phyloP scores from a whole-genome alignment of 169 alveolate genomes.

The Eimeria praecox region DNA sequence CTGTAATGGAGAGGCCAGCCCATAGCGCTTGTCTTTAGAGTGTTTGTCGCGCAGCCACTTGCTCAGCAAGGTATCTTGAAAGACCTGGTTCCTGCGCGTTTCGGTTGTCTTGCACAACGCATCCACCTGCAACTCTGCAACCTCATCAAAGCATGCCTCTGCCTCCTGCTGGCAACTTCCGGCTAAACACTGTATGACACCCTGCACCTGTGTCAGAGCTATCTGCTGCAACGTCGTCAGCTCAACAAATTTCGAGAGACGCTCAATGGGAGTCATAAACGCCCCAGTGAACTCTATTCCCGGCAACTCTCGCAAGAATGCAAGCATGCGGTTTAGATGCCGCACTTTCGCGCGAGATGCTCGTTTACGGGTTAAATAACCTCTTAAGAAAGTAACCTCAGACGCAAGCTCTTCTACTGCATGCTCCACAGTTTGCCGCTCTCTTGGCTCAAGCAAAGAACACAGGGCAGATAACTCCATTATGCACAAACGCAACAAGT shows the following conservation, averaged over 20 bases:
- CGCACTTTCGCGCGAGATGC: not conserved
- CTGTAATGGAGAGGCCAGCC: not conserved
- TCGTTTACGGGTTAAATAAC: not conserved
- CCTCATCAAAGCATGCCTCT: not conserved
- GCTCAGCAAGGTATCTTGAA: not conserved
- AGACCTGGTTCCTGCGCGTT: not conserved
- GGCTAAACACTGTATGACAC: not conserved
- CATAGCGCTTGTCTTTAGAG: not conserved
- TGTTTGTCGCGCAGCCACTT: not conserved
- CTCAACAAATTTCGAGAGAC: not conserved
- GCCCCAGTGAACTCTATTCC: not conserved
- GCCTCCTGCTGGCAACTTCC: too few species aligned
- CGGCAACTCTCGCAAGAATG: not conserved
- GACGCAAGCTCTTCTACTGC: not conserved
- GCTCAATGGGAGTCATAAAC: not conserved
- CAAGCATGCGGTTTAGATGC: not conserved
- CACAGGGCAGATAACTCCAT: constrained; percentile 13
- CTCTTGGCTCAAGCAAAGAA: not conserved
- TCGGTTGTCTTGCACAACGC: not conserved
- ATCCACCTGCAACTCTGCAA: not conserved
- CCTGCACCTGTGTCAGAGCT: not conserved
- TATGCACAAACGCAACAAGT: not conserved
- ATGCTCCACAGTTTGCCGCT: not conserved
- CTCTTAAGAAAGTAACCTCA: not conserved
- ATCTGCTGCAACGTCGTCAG: not conserved